These are phyloP conservation scores for Neoboletus brunneissimus DNA, from an alignment of 768 basidiomycete genomes.

Conservation along the genomic window DNA sequence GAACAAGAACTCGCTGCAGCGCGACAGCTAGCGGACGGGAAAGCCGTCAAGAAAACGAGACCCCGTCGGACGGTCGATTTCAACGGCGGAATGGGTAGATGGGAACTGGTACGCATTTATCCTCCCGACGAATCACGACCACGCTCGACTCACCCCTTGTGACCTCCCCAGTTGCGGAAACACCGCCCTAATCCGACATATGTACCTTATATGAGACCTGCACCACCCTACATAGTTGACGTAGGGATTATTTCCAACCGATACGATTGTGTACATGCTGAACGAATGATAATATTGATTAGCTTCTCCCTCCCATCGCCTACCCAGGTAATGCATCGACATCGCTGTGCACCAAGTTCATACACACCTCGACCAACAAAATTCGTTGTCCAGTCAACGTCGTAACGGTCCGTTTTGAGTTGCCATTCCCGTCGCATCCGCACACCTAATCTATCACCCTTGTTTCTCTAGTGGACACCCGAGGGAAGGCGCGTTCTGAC, in stretches of 20 bases:
- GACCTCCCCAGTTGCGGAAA: constrained; percentile 56
- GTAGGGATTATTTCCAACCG: constrained; percentile 45
- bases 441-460: not conserved
- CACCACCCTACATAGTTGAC: constrained; percentile 85
- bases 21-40: constrained; percentile 72
- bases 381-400: constrained; percentile 96
- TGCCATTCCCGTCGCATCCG: not conserved
- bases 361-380: constrained; percentile 98
- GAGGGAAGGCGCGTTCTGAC: constrained; percentile 92
- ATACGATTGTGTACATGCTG: constrained; percentile 19
- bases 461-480: constrained; percentile 80
- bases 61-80: constrained; percentile 95
- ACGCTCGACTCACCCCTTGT: not conserved
- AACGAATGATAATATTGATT: constrained; percentile 26
- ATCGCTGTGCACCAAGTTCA: constrained; percentile 93
- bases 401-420: constrained; percentile 68
- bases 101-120: constrained; percentile 65
- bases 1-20: constrained; percentile 79
- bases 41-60: constrained; percentile 84
- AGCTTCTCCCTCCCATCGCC: constrained; percentile 93
- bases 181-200: constrained; percentile 77
- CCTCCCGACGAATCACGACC: not conserved
- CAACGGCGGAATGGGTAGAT: constrained; percentile 82
- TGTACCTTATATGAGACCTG: constrained; percentile 75
- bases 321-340: constrained; percentile 90